A percentile compares a stretch with the other conserved stretches of the same genome.
These are phyloP conservation scores for Lentinula boryana DNA, from an alignment of 768 basidiomycete genomes.

Conservation along the genomic window DNA sequence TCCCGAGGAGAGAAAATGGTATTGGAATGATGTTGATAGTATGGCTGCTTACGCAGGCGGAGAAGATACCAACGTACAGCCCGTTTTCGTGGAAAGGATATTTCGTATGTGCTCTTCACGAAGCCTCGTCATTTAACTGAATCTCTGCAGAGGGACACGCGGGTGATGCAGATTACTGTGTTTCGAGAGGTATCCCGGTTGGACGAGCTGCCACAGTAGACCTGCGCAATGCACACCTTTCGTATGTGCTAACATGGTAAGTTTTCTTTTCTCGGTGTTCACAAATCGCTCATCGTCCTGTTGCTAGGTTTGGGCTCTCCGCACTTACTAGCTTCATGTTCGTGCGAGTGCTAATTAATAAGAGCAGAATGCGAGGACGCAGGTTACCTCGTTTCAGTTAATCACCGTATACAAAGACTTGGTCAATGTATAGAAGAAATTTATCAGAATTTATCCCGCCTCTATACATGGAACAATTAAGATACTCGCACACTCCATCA, in stretches of 20 bases:
- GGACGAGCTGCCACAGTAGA: constrained; percentile 82
- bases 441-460: background rate
- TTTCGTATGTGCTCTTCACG: constrained; percentile 54
- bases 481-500: background rate
- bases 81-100: constrained; percentile 86
- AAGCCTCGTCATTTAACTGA: background rate
- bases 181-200: constrained; percentile 74
- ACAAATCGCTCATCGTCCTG: background rate
- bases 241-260: constrained; percentile 94
- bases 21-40: constrained; percentile 80
- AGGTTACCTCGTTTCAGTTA: constrained; percentile 51
- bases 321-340: constrained; percentile 84
- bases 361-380: constrained; percentile 40
- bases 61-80: constrained; percentile 65
- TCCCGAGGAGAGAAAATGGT: constrained; percentile 78
- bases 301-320: constrained; percentile 80
- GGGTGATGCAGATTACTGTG: constrained; percentile 56
- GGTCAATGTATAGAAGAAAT: background rate
- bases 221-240: constrained; percentile 88
- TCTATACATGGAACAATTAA: background rate
- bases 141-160: constrained; percentile 69
- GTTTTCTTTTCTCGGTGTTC: constrained; percentile 9
- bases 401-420: background rate
- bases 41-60: constrained; percentile 81
- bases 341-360: constrained; percentile 53